These are phyloP conservation scores for Anthoceros angustus DNA, from an alignment of 225 moss, liverwort and hornwort species.

Conservation along the genomic window DNA sequence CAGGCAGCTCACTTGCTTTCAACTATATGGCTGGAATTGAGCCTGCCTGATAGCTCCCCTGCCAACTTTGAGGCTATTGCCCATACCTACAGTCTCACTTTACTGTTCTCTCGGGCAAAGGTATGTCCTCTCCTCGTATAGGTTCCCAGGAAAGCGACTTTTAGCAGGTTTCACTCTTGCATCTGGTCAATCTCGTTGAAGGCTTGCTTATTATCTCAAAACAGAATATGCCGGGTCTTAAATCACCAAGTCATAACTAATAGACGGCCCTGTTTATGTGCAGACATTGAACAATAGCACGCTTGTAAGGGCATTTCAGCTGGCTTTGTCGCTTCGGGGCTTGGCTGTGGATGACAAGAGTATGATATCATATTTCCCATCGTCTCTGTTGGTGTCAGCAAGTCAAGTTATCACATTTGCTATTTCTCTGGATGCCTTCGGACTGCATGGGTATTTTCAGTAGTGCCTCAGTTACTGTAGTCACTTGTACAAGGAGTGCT, in stretches of 20 bases:
- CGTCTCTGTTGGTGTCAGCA: neutral
- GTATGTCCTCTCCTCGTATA: constrained; percentile 16
- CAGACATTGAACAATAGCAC: constrained; percentile 63
- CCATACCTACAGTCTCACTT: constrained; percentile 69
- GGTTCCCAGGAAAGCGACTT: neutral
- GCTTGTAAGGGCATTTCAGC: constrained; percentile 68
- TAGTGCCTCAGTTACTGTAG: too few species aligned
- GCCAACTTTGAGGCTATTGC: constrained; percentile 92
- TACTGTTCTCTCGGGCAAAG: constrained; percentile 70
- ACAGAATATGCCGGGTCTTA: neutral
- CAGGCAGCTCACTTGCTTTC: constrained; percentile 77
- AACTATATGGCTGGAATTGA: constrained; percentile 63
- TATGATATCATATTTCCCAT: constrained; percentile 16
- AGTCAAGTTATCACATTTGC: neutral
- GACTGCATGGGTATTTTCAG: too few species aligned
- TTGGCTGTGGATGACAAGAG: constrained; percentile 56
- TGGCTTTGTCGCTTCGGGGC: constrained; percentile 68
- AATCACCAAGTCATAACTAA: neutral
- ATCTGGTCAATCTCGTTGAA: neutral
- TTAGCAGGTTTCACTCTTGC: neutral
- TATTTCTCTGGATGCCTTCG: too few species aligned
- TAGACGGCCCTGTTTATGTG: constrained; percentile 5
- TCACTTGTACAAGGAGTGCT: neutral
- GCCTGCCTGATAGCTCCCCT: constrained; percentile 57
- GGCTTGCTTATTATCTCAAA: neutral